Conservation (phyloP, 2,329 filamentous ascomycete species). For the Ilyonectria sp. region DNA sequence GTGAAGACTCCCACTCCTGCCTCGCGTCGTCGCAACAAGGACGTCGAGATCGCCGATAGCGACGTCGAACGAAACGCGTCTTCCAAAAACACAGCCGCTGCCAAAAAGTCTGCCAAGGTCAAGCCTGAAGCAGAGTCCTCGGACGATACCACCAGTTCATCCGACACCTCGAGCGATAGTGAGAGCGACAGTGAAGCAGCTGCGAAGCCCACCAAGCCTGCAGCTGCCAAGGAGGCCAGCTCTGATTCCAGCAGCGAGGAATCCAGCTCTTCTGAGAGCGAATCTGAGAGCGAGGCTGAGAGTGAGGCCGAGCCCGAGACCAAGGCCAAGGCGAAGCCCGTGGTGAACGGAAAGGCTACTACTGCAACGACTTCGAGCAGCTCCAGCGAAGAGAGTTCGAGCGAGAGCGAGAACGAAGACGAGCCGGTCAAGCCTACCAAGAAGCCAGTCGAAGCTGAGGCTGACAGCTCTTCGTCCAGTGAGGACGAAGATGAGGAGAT, state of each 20-base stretch:
- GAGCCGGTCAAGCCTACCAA: constrained; percentile 36
- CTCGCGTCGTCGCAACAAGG: constrained; percentile 49
- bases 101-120: constrained; percentile 33
- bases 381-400: constrained; percentile 45
- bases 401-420: constrained; percentile 42
- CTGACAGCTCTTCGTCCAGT: constrained; percentile 41
- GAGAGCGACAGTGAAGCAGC: constrained; percentile 45
- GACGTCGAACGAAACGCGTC: constrained; percentile 56
- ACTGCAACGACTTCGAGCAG: constrained; percentile 37
- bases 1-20: constrained; percentile 35
- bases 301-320: constrained; percentile 18
- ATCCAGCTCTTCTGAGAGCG: constrained; percentile 43
- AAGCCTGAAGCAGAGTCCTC: constrained; percentile 41
- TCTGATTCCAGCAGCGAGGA: constrained; percentile 45
- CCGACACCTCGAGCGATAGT: constrained; percentile 49
- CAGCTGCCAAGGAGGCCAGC: constrained; percentile 31
- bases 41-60: constrained; percentile 60
- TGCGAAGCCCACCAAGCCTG: constrained; percentile 27
- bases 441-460: constrained; percentile 27
- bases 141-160: constrained; percentile 45
- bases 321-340: constrained; percentile 35
- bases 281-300: constrained; percentile 46
- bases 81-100: constrained; percentile 38
- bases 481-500: constrained; percentile 51
- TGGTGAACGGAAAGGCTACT: constrained; percentile 37